Evolutionary conservation across 345 rosid genomes (phyloP), one percentile per base, ranked within the genome.

Genomic region (Boechera divaricarpa): DNA sequence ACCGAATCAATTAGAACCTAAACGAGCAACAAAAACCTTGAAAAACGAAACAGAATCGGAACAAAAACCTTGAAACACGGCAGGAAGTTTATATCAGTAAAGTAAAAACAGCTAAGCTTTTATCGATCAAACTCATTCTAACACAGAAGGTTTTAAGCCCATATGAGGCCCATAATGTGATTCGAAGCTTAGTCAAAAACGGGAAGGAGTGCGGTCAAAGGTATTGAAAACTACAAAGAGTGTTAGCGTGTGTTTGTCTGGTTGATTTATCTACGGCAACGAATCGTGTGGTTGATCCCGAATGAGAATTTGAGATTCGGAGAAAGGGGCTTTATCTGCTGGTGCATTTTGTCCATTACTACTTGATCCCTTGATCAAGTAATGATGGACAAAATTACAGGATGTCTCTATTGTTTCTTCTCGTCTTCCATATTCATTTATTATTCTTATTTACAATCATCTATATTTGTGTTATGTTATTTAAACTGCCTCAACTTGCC

Each of bases 311-410:
- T 91, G 81, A 87, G 86, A 69, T 69, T 90, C 51, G 86, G 79
- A 24, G 92, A 87, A 74, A 86, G 93, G 24, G 70, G 84, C 87
- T 70, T 75, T 93, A 24, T 86, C 97, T 6, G 97, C 96, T 10
- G 93, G 90, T 16, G 95, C 21, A 21, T 21, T 21, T 21, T 21
- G 21, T 21, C 21, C 21, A 21, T 21, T 16, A 16, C 16, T 21
- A 21, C 21, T 21, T 21, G 91, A 35, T 36, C 32, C 15, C 2
- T 33, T 47, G 88, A 9, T 69, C 88, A 65, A 83, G 58, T 60
- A 77, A 16, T 16, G 16, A 75, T 77, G 70, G 74, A 60, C 86
- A 87, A 60, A 88, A 83, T 64, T 96, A 89, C 69, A 82, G 96
- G 41, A 47, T 86, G 59, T 21, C 21, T 21, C 21, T 21, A 21